phyloP scores from a whole-genome alignment of 768 basidiomycete species.

The Boletellus ananas region DNA sequence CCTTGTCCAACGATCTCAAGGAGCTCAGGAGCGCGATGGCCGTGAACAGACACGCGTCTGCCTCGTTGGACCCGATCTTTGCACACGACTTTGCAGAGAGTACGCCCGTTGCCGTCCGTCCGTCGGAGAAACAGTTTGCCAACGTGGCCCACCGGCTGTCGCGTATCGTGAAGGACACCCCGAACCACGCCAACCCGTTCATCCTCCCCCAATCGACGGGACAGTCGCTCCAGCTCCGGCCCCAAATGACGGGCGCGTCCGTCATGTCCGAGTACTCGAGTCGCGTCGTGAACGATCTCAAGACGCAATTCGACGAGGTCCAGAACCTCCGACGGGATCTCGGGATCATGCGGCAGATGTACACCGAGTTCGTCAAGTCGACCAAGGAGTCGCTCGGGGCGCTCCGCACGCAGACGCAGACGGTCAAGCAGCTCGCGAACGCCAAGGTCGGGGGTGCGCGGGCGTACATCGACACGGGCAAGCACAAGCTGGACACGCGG shows the following conservation, averaged over 20 bases:
- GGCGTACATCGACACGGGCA: conserved; percentile 86
- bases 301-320: conserved; percentile 92
- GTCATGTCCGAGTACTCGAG: conserved; percentile 66
- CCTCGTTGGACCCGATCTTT: conserved; percentile 44
- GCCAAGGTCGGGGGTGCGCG: conserved; percentile 82
- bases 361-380: conserved; percentile 88
- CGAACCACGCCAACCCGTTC: conserved; percentile 33
- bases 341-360: conserved; percentile 90
- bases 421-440: conserved; percentile 82
- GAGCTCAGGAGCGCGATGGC: conserved; percentile 72
- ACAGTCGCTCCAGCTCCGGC: conserved; percentile 51
- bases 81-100: conserved; percentile 59
- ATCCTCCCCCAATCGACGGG: conserved; percentile 66
- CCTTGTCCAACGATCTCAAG: conserved; percentile 82
- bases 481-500: conserved; percentile 83
- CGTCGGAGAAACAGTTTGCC: conserved; percentile 72
- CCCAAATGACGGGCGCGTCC: conserved; percentile 75
- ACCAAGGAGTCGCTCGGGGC: conserved; percentile 82
- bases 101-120: conserved; percentile 61
- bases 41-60: conserved; percentile 50
- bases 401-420: conserved; percentile 79
- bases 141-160: conserved; percentile 71
- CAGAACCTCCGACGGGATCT: conserved; percentile 92
- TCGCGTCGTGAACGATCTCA: conserved; percentile 76
- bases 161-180: conserved; percentile 51